Percentiles rank a stretch among this genome's conserved stretches.
Conservation (phyloP, 352 stramenopile species). For the Globisporangium orthogonon region DNA sequence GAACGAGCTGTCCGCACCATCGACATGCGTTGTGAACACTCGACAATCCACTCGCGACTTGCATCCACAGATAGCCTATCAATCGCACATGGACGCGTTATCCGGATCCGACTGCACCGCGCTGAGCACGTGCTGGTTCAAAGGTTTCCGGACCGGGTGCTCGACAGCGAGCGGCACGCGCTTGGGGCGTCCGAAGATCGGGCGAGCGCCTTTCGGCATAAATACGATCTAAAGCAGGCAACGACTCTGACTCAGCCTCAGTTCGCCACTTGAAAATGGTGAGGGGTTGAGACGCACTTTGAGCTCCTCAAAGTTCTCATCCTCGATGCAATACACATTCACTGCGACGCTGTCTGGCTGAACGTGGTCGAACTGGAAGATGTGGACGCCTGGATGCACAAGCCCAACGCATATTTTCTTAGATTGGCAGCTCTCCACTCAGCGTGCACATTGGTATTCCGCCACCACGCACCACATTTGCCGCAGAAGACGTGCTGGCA, state of each 20-base stretch:
- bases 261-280: too few relatives aligned
- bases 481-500: conserved; percentile 75
- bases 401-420: neutral
- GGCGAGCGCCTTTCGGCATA: conserved; percentile 63
- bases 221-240: conserved; percentile 53
- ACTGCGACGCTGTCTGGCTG: conserved; percentile 64
- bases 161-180: conserved; percentile 30
- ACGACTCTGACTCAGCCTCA: too few relatives aligned
- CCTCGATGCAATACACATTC: conserved; percentile 78
- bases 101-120: conserved; percentile 42
- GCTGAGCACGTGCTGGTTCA: conserved; percentile 30
- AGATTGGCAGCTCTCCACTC: too few relatives aligned
- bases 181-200: conserved; percentile 54
- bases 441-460: too few relatives aligned
- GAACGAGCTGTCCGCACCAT: conserved; percentile 31
- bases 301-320: conserved; percentile 78
- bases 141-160: conserved; percentile 29
- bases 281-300: conserved; percentile 28
- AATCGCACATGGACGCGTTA: conserved; percentile 43
- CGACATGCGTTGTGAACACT: neutral
- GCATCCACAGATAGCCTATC: neutral
- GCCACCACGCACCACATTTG: conserved; percentile 50
- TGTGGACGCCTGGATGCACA: conserved; percentile 50
- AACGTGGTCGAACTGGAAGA: conserved; percentile 79
- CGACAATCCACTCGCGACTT: too few relatives aligned